Percentiles rank a stretch among this genome's conserved stretches.
These are phyloP conservation scores for Cardamine chenopodiifolia DNA, from an alignment of 345 rosid species.

Conservation along the genomic window DNA sequence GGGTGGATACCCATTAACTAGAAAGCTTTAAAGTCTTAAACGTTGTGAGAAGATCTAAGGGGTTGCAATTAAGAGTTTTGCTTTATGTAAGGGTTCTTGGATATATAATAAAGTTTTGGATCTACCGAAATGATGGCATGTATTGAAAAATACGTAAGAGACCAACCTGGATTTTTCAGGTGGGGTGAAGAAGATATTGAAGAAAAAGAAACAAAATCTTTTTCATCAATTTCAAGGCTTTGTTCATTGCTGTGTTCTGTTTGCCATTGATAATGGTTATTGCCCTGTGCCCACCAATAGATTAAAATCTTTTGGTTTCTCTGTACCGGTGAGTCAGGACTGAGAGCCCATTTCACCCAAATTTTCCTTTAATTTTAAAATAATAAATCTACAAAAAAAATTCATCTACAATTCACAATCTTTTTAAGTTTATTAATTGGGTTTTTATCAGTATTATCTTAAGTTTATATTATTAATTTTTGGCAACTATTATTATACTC, in stretches of 20 bases:
- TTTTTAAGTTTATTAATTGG: background rate
- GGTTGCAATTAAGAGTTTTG: slow-evolving; percentile 27
- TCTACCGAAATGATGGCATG: slow-evolving; percentile 8
- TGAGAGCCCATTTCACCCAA: slow-evolving; percentile 28
- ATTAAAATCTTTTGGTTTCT: slow-evolving; percentile 34
- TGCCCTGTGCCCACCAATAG: slow-evolving; percentile 42
- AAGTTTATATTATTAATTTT: background rate
- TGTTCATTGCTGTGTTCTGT: slow-evolving; percentile 43
- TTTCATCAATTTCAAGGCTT: slow-evolving; percentile 40
- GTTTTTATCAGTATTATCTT: background rate
- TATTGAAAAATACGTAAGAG: slow-evolving; percentile 24
- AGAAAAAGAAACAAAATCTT: slow-evolving; percentile 54
- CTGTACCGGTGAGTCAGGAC: slow-evolving; percentile 21
- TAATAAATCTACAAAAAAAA: no score
- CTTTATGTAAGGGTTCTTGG: slow-evolving; percentile 21
- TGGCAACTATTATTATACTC: background rate
- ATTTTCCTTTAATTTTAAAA: background rate
- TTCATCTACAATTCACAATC: background rate
- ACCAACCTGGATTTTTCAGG: slow-evolving; percentile 49
- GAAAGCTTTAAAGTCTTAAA: slow-evolving; percentile 42
- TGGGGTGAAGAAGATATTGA: slow-evolving; percentile 41
- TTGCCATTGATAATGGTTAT: slow-evolving; percentile 50
- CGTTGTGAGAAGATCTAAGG: slow-evolving; percentile 19
- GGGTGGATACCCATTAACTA: slow-evolving; percentile 61
- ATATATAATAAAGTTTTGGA: slow-evolving; percentile 28